Base-by-base conservation (phyloP, 495 filamentous ascomycete genomes). In the Aspergillus cavernicola region DNA sequence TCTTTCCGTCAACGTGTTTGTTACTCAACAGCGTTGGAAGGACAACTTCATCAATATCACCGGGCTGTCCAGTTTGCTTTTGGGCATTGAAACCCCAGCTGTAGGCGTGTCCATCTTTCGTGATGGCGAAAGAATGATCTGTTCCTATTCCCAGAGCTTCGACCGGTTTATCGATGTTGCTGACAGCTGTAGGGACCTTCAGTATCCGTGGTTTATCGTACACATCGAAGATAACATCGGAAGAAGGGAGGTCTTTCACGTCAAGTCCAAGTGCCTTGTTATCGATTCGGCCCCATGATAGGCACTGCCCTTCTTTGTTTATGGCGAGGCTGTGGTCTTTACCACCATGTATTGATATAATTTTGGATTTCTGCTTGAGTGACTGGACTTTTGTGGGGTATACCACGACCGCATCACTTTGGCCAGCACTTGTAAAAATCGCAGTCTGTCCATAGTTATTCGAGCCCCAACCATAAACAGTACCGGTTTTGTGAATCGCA, bases 271-370 rank as follows among this genome's bases (percentile, higher is more conserved):
- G 45, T 9, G 46, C 56, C 11, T 51, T 54, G 10, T 59, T 59
- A 26, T 59, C 56, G 22, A 54, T 59, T 9, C 45, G 56, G 8
- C 56, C 56, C 56, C 56, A 58, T 6, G 50, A 35, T 8, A 54
- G 36, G 20, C 56, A 58, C 6, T 22, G 4, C 1, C 50, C 50
- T 8, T 32, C 26, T 3, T 41, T 11, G 8, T 22, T 41, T n/a
- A 58, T 36, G 3, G 51, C 50, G 9, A 54, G 22, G 16, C 56
- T 58, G 40, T 58, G 56, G 13, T 58, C 45, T 20, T 54, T 58
- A 1, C 56, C 56, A 20, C 50, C 56, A 1, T 52, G 23, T 15
- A 58, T 53, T 1, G 22, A 37, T 2, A 26, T 22, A 35, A 57
- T 22, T 45, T 18, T 37, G 32, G 22, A 10, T 3, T 13, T 20